Evolutionary conservation across 257 asterid species (phyloP), one percentile per base, ranked within the genome.

Genomic region (Oldenlandia corymbosa): DNA sequence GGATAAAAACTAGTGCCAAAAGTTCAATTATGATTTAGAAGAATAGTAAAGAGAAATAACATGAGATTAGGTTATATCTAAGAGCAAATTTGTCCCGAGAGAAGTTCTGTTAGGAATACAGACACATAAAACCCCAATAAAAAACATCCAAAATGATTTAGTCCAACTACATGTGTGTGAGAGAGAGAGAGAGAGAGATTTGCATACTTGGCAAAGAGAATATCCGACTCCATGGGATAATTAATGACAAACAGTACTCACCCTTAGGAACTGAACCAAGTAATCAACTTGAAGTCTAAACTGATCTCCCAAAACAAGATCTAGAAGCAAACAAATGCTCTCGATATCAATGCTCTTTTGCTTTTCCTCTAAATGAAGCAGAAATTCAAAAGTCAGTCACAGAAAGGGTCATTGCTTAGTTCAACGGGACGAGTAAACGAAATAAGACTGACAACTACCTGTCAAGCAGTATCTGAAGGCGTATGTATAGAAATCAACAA

Each of bases 281-380:
- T 60, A 71, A 39, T 82, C 84, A 70, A 85, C 93, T 73, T 90
- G 97, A 37, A 75, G 70, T 47, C 73, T 84, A 68, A 73, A 88
- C 51, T 69, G 84, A 70, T 54, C 70, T 70, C 88, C 86, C 53
- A 88, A 73, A 76, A 91, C 91, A 71, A 91, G 83, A 66, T 86
- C 88, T 68, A 88, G 49, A 63, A 90, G 81, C 56, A 79, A 57
- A 67, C 93, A 90, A 57, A 85, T 66, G 68, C 84, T 88, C 78
- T 90, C 97, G 20, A 90, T 78, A 76, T 90, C 96, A 68, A 90
- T 76, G 80, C 95, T 86, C 83, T 88, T 91, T 66, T 91, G 93
- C 73, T 82, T 86, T 67, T 90, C 95, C 80, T 91, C 98, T 91
- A 76, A 46, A 74, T 74, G 41, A 76, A 64, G 50, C 73, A 74